A percentile compares a stretch with the other conserved stretches of the same genome.
Evolutionary conservation across 345 rosid genomes (phyloP).

Genomic region (Sonneratia caseolaris): DNA sequence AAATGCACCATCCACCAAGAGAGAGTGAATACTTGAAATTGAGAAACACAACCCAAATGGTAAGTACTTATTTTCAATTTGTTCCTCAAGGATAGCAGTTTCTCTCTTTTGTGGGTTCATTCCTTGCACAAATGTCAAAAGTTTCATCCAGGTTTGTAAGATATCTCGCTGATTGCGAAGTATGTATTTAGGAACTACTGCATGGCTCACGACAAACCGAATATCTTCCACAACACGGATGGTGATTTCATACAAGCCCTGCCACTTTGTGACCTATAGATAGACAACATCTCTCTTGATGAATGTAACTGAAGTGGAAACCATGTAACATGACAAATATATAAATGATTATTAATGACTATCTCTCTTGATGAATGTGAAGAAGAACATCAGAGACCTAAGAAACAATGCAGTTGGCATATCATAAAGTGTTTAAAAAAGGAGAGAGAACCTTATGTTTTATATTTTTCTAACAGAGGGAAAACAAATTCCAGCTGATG

Average conservation of each 20-base stretch:
- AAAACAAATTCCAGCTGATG: not conserved
- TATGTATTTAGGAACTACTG: constrained; percentile 51
- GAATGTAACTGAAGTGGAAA: not conserved
- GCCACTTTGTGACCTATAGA: constrained; percentile 64
- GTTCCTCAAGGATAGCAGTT: constrained; percentile 71
- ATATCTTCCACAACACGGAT: constrained; percentile 71
- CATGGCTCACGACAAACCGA: constrained; percentile 78
- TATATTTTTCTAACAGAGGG: not conserved
- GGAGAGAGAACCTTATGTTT: too few species aligned
- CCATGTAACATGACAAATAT: not conserved
- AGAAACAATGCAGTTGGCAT: not conserved
- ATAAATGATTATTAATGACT: not conserved
- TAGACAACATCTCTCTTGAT: constrained; percentile 13
- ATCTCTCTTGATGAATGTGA: not conserved
- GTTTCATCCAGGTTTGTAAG: constrained; percentile 65
- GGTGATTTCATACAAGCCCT: constrained; percentile 43
- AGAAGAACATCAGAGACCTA: not conserved
- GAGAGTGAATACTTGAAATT: constrained; percentile 56
- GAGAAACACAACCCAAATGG: constrained; percentile 58
- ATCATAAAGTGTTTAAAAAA: not conserved
- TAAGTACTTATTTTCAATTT: constrained; percentile 42
- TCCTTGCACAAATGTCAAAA: constrained; percentile 78
- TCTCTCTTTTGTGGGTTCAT: constrained; percentile 81
- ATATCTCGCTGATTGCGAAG: constrained; percentile 48
- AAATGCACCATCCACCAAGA: constrained; percentile 72